Evolutionary conservation across 352 stramenopile genomes (phyloP), one percentile per base, ranked within the genome.

Genomic region (Achlya hypogyna): DNA sequence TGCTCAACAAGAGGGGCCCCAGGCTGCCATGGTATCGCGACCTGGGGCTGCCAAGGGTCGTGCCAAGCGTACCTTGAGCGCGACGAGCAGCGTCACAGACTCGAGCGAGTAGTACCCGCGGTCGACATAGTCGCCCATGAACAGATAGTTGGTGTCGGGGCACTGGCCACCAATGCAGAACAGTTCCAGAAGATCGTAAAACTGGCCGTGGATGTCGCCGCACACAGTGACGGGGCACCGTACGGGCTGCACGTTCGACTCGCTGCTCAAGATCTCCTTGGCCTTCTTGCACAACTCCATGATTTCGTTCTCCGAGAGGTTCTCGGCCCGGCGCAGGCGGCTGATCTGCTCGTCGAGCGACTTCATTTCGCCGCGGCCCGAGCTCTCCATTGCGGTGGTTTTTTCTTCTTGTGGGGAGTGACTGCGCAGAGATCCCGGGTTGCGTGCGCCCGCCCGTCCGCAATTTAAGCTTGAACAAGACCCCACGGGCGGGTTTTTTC

Each of bases 91-190:
- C 65, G 81, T 81, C 23, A 96, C 81, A 52, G 77, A 92, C 73
- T 94, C 85, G 34, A 96, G 74, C 59, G 81, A 91, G 72, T 95
- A 94, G 74, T 93, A 94, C 9, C 87, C 87, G 27, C 87, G 87
- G 73, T 96, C 87, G 31, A 96, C 87, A 58, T 93, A 96, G 74
- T 96, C 87, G 34, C 87, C 87, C 84, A 95, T 92, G 77, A 95
- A 95, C 14, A 95, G 75, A 78, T 95, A 95, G 75, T 95, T 95
- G 42, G 87, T 95, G 72, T 95, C 87, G 27, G 87, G 87, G 65
- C 84, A 91, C 22, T 76, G 75, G 25, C 87, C 87, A 72, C 87
- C 86, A 87, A 96, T 93, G 77, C 82, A 81, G 71, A 95, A 95
- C 38, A 95, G 81, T 76, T 95, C 86, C 42, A 93, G 71, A 62